Base-by-base conservation (phyloP, 805 yeast genomes). In the Candida qinlingensis region DNA sequence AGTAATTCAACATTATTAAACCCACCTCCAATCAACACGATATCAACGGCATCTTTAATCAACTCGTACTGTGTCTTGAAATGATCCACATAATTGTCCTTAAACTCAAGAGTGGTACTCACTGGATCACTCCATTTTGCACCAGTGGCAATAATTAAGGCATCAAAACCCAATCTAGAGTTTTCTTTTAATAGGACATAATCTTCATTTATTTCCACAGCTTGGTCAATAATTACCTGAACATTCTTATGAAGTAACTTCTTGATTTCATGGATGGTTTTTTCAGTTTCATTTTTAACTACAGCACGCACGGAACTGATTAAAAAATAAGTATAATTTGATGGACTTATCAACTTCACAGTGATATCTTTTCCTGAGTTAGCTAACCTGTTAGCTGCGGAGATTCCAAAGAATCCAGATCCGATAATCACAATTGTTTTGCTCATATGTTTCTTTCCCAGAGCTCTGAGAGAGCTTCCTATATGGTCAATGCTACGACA, bases 11-110 rank as follows among this genome's bases (percentile, higher is more conserved):
- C 52, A 31, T 63, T 68, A 26, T 54, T 56, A 44, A 59, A 56
- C 3, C 71, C 72, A 25, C 68, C 71, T 37, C 72, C 72, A 13
- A 66, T 50, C 26, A 67, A 45, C 4, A 58, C 63, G 19, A 66
- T 58, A 31, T 59, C 48, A 26, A 60, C 56, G 3, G 69, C 67
- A 1, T 44, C 41, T 10, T 50, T 49, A 5, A 65, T 49, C 45
- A 49, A 51, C 4, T 54, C 47, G 11, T 33, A 40, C 37, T 56
- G 51, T 5, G 41, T 19, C 7, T 51, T 44, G 34, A 55, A 51
- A 39, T 63, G 54, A 1, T 37, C 33, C 4, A 47, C 36, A 26
- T 53, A 49, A 26, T 49, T 50, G 29, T 56, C 52, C 8, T 53
- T 54, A 39, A 58, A 53, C 12, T 35, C 11, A n/a, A 26, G 31